Percentiles rank a stretch among this genome's conserved stretches.
Conservation (phyloP, 306 rosid species). For the Quercus suber region DNA sequence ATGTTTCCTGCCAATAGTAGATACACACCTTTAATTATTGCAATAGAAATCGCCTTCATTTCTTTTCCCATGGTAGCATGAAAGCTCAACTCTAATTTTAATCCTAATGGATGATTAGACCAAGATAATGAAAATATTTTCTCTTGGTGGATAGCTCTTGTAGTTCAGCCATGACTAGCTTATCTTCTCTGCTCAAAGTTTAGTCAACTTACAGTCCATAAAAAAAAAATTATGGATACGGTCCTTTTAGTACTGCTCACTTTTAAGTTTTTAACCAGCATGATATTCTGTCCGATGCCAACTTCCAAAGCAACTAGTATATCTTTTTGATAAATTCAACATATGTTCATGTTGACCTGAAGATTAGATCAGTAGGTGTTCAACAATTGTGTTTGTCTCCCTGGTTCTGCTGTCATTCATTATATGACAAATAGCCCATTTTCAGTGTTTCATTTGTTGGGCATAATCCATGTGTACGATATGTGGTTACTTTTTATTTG, state of each 20-base stretch:
- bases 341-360: too few relatives aligned
- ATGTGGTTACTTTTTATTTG: constrained; percentile 2
- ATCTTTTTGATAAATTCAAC: too few relatives aligned
- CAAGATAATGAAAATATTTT: not conserved
- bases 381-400: not conserved
- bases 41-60: not conserved
- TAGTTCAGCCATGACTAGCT: not conserved
- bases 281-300: not conserved
- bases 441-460: constrained; percentile 15
- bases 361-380: not conserved
- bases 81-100: not conserved
- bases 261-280: not conserved
- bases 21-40: not conserved
- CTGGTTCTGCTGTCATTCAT: not conserved
- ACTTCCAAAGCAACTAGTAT: not conserved
- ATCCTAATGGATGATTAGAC: not conserved
- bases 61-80: not conserved
- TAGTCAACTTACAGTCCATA: not conserved
- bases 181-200: not conserved
- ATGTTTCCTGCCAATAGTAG: not conserved
- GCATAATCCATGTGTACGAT: not conserved
- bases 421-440: not conserved
- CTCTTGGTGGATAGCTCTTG: not conserved
- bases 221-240: too few relatives aligned
- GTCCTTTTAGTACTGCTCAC: not conserved